These are phyloP conservation scores for Poronia punctata DNA, from an alignment of 495 filamentous ascomycete species.

Conservation along the genomic window DNA sequence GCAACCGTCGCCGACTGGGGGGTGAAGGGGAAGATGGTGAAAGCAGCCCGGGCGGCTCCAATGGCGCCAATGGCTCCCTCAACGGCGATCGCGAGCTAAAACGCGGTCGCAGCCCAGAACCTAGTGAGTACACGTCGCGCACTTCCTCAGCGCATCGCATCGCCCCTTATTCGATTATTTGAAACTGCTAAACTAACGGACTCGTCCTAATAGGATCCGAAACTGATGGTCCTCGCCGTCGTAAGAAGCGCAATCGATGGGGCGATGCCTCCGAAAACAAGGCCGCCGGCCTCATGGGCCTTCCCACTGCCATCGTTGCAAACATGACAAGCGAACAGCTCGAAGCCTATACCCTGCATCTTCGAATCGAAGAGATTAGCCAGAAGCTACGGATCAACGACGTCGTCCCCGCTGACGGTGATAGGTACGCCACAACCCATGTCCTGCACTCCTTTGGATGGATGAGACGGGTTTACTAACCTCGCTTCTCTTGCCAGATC, in stretches of 20 bases:
- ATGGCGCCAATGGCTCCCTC: conserved; percentile 28
- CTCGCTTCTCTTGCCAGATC: conserved; percentile 50
- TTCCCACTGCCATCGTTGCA: conserved; percentile 90
- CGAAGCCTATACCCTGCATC: conserved; percentile 89
- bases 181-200: no score
- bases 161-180: no score
- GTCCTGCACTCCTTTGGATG: not conserved
- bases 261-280: conserved; percentile 95
- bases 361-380: conserved; percentile 97
- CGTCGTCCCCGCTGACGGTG: conserved; percentile 89
- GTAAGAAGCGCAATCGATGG: conserved; percentile 98
- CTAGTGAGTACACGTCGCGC: conserved; percentile 20
- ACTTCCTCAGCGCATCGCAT: no score
- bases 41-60: conserved; percentile 8
- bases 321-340: conserved; percentile 98
- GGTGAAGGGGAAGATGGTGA: conserved; percentile 55
- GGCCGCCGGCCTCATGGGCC: conserved; percentile 93
- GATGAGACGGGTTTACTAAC: not conserved
- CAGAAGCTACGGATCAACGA: conserved; percentile 98
- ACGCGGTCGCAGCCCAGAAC: conserved; percentile 46
- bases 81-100: conserved; percentile 76
- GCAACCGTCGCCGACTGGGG: conserved; percentile 76
- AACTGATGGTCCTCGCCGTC: conserved; percentile 66
- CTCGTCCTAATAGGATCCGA: conserved; percentile 28
- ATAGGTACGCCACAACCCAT: conserved; percentile 57